Percentiles rank a stretch among this genome's conserved stretches.
Evolutionary conservation across 495 filamentous ascomycete species (phyloP).

Genomic region (Penicillium angulare): DNA sequence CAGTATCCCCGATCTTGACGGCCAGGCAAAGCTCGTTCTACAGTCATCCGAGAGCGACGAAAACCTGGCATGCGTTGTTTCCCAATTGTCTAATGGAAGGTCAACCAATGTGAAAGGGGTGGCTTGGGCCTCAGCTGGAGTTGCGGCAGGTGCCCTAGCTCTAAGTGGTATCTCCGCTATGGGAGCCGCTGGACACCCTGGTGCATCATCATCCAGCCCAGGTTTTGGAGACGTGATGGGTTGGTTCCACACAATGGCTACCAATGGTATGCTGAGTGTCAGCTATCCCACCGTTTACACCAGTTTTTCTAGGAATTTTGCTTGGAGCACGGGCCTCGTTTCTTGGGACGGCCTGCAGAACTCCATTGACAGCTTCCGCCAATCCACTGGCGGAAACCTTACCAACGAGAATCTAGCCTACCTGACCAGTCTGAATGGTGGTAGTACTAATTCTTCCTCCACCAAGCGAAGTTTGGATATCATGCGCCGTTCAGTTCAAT

Average conservation of each 20-base stretch:
- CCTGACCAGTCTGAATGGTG: conserved; percentile 59
- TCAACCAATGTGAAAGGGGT: conserved; percentile 70
- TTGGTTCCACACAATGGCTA: conserved; percentile 90
- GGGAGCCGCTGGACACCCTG: conserved; percentile 52
- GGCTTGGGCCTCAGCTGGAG: conserved; percentile 78
- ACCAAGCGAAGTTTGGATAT: conserved; percentile 54
- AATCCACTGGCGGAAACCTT: conserved; percentile 79
- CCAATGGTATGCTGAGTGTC: conserved; percentile 94
- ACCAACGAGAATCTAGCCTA: conserved; percentile 74
- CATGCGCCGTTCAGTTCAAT: conserved; percentile 50
- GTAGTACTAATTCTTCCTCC: conserved; percentile 34
- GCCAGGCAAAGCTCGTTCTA: conserved; percentile 76
- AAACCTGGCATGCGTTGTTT: conserved; percentile 80
- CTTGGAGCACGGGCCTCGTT: conserved; percentile 82
- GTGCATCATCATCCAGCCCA: conserved; percentile 70
- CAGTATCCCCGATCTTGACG: conserved; percentile 84
- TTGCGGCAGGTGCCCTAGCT: conserved; percentile 82
- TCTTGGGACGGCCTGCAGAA: conserved; percentile 77
- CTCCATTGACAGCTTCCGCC: conserved; percentile 83
- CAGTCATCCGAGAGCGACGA: conserved; percentile 56
- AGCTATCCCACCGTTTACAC: conserved; percentile 82
- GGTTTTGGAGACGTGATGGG: conserved; percentile 83
- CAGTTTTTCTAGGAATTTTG: conserved; percentile 90
- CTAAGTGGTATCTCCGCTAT: conserved; percentile 72
- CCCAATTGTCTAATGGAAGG: conserved; percentile 83